phyloP scores from a whole-genome alignment of 1,284 basidiomycete species.

The Sparassis latifolia region DNA sequence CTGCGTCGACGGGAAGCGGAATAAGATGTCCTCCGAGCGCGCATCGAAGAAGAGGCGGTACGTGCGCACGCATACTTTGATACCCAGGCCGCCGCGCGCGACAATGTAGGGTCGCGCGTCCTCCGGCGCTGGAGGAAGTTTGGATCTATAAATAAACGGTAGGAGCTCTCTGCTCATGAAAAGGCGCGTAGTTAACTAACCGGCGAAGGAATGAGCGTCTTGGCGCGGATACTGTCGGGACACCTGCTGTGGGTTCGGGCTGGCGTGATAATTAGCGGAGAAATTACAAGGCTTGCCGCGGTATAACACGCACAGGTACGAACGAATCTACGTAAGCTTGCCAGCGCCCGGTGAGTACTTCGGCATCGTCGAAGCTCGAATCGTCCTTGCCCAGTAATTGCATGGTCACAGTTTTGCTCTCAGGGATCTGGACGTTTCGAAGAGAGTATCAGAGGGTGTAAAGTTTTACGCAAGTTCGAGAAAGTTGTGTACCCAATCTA shows the following conservation, averaged over 20 bases:
- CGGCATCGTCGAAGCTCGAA: constrained; percentile 79
- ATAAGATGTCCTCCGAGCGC: constrained; percentile 62
- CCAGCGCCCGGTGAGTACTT: constrained; percentile 80
- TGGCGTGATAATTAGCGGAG: constrained; percentile 17
- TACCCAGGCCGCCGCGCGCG: constrained; percentile 61
- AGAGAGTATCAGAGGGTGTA: constrained; percentile 7
- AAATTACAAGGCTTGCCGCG: background rate
- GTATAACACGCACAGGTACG: constrained; percentile 52
- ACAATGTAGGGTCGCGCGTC: constrained; percentile 10
- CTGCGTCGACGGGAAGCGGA: constrained; percentile 30
- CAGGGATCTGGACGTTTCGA: constrained; percentile 54
- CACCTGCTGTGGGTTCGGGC: constrained; percentile 47
- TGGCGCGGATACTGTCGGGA: constrained; percentile 40
- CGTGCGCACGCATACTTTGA: constrained; percentile 80
- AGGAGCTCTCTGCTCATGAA: constrained; percentile 1
- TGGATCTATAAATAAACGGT: background rate
- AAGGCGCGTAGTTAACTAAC: constrained; percentile 31
- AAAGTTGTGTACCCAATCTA: constrained; percentile 73
- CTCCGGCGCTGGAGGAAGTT: background rate
- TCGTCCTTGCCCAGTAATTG: constrained; percentile 91
- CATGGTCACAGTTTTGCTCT: constrained; percentile 68
- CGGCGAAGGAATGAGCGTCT: constrained; percentile 72
- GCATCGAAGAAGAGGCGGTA: constrained; percentile 84
- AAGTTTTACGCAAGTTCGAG: constrained; percentile 25
- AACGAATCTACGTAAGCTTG: constrained; percentile 88